Conservation (phyloP, 1,284 basidiomycete genomes). For the Apiotrichum veenhuisii region DNA sequence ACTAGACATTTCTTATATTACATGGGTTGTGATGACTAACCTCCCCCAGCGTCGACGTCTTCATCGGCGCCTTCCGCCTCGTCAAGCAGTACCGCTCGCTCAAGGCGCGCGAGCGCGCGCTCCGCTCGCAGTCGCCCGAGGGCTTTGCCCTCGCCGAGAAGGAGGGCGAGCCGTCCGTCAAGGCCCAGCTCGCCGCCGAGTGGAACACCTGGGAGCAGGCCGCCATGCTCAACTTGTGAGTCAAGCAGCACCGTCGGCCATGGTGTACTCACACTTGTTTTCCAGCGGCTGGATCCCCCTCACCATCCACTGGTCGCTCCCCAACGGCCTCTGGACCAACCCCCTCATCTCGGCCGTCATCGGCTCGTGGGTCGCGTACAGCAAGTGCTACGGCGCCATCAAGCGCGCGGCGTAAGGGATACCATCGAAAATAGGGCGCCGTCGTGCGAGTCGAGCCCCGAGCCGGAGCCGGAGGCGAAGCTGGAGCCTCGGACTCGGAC, state of each 20-base stretch:
- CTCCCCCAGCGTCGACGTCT: conserved; percentile 34
- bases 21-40: background rate
- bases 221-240: conserved; percentile 35
- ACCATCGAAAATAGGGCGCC: too few species aligned
- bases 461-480: too few species aligned
- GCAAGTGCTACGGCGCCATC: conserved; percentile 17
- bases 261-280: background rate
- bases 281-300: conserved; percentile 45
- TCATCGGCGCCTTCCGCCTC: conserved; percentile 36
- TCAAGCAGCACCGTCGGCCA: background rate
- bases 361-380: conserved; percentile 20
- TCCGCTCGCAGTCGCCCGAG: conserved; percentile 29
- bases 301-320: conserved; percentile 46
- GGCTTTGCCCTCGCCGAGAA: conserved; percentile 37
- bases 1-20: background rate
- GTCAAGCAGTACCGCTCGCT: conserved; percentile 24
- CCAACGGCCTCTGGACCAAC: conserved; percentile 41
- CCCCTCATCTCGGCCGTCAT: conserved; percentile 35
- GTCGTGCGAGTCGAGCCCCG: too few species aligned
- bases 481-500: too few species aligned
- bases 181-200: conserved; percentile 25
- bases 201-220: conserved; percentile 33
- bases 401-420: background rate
- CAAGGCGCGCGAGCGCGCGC: conserved; percentile 18
- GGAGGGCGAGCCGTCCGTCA: conserved; percentile 9